Percentiles rank a stretch among this genome's conserved stretches.
Conservation (phyloP, 1,139 yeast species). For the Kurtzmaniella quercitrusa region DNA sequence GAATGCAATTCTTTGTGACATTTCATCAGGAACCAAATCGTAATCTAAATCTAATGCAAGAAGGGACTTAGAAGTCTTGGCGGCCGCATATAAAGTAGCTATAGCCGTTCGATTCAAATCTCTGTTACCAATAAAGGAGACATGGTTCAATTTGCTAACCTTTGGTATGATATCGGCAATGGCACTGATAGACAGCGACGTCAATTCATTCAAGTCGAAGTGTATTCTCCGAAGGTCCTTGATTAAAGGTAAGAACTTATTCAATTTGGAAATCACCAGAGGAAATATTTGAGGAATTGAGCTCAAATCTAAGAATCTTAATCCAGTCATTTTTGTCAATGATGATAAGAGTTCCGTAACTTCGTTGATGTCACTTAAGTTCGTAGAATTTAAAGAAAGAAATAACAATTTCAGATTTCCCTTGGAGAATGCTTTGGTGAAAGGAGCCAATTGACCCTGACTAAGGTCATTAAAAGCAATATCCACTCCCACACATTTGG, state of each 20-base stretch:
- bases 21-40: conserved; percentile 61
- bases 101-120: conserved; percentile 55
- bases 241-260: conserved; percentile 62
- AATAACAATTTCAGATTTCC: conserved; percentile 45
- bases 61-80: conserved; percentile 59
- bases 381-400: conserved; percentile 71
- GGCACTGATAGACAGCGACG: conserved; percentile 59
- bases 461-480: conserved; percentile 77
- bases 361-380: conserved; percentile 51
- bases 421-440: conserved; percentile 40
- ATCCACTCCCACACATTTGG: conserved; percentile 76
- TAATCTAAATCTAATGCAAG: conserved; percentile 73
- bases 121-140: conserved; percentile 67
- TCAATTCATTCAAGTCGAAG: conserved; percentile 67
- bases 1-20: conserved; percentile 75
- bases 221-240: conserved; percentile 68
- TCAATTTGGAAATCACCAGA: conserved; percentile 55
- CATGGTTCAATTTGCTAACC: conserved; percentile 68
- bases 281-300: conserved; percentile 75
- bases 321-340: conserved; percentile 48
- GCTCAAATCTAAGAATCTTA: conserved; percentile 75
- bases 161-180: conserved; percentile 68
- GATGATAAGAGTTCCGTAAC: conserved; percentile 49
- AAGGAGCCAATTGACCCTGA: conserved; percentile 47
- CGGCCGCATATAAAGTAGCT: conserved; percentile 68